Conservation (phyloP, 2,329 filamentous ascomycete genomes). For the Ceratocystis eucalypticola region DNA sequence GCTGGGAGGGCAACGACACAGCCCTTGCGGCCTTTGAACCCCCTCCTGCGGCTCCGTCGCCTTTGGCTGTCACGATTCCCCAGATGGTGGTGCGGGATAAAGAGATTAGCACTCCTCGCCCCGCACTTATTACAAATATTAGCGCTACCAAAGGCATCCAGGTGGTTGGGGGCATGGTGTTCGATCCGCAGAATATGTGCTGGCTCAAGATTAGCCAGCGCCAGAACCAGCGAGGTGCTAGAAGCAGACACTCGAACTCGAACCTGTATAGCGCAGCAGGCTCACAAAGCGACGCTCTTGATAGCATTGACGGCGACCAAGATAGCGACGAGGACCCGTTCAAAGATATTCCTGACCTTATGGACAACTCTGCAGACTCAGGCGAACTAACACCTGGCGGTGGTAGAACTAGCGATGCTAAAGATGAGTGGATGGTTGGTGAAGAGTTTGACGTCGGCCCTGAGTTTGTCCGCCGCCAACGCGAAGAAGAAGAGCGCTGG, state of each 20-base stretch:
- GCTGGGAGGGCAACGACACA: constrained; percentile 96
- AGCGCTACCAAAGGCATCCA: constrained; percentile 74
- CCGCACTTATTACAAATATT: constrained; percentile 85
- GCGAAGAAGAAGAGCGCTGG: constrained; percentile 88
- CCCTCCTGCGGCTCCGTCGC: constrained; percentile 40
- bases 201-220: constrained; percentile 67
- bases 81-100: constrained; percentile 38
- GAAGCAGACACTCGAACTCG: constrained; percentile 14
- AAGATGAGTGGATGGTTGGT: constrained; percentile 72
- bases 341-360: constrained; percentile 83
- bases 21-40: constrained; percentile 65
- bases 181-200: constrained; percentile 93
- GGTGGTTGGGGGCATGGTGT: constrained; percentile 95
- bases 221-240: constrained; percentile 25
- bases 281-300: constrained; percentile 34
- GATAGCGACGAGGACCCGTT: constrained; percentile 91
- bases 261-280: constrained; percentile 17
- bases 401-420: constrained; percentile 38
- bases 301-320: constrained; percentile 51
- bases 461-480: constrained; percentile 77
- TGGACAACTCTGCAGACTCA: constrained; percentile 48
- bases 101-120: constrained; percentile 44
- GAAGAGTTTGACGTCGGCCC: constrained; percentile 97
- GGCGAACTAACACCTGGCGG: constrained; percentile 34
- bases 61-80: constrained; percentile 31